Percentiles rank a stretch among this genome's conserved stretches.
Evolutionary conservation across 2,329 filamentous ascomycete species (phyloP).

Genomic region (Alternaria sp.): DNA sequence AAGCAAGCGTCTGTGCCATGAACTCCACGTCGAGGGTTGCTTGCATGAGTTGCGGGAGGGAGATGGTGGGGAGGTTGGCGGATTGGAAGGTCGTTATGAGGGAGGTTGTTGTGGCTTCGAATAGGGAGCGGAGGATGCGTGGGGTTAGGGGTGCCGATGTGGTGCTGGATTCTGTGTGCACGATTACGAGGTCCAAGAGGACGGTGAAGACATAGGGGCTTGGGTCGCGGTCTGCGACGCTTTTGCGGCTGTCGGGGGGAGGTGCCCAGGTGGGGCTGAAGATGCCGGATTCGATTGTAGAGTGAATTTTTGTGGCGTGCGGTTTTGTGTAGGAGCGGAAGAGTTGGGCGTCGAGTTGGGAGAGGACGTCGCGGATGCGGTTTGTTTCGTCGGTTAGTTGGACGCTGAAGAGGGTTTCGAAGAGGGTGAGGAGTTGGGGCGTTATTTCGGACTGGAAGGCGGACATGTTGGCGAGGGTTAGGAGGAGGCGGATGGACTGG

Average conservation of each 20-base stretch:
- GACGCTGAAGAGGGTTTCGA: slow-evolving; percentile 92
- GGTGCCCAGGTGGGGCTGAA: slow-evolving; percentile 75
- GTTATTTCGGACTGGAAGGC: slow-evolving; percentile 81
- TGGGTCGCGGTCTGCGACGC: slow-evolving; percentile 70
- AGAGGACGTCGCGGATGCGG: slow-evolving; percentile 87
- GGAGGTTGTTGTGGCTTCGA: slow-evolving; percentile 79
- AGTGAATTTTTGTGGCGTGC: slow-evolving; percentile 58
- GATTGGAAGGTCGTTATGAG: slow-evolving; percentile 78
- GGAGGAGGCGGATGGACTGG: slow-evolving; percentile 88
- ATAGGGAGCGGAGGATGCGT: slow-evolving; percentile 83
- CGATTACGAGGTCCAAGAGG: slow-evolving; percentile 83
- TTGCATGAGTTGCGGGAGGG: slow-evolving; percentile 87
- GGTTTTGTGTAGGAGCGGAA: slow-evolving; percentile 92
- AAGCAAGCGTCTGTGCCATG: slow-evolving; percentile 87
- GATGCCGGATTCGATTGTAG: slow-evolving; percentile 77
- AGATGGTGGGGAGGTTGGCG: slow-evolving; percentile 66
- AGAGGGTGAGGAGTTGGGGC: slow-evolving; percentile 86
- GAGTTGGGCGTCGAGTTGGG: slow-evolving; percentile 86
- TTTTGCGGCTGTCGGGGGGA: slow-evolving; percentile 42
- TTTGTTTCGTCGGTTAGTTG: slow-evolving; percentile 93
- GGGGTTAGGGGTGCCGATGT: slow-evolving; percentile 73
- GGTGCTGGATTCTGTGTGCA: slow-evolving; percentile 73
- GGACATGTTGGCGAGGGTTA: slow-evolving; percentile 92
- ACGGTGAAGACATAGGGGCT: slow-evolving; percentile 89
- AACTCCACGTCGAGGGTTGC: slow-evolving; percentile 98